These are phyloP conservation scores for Phaffomyces opuntiae DNA, from an alignment of 805 yeast species.

Conservation along the genomic window DNA sequence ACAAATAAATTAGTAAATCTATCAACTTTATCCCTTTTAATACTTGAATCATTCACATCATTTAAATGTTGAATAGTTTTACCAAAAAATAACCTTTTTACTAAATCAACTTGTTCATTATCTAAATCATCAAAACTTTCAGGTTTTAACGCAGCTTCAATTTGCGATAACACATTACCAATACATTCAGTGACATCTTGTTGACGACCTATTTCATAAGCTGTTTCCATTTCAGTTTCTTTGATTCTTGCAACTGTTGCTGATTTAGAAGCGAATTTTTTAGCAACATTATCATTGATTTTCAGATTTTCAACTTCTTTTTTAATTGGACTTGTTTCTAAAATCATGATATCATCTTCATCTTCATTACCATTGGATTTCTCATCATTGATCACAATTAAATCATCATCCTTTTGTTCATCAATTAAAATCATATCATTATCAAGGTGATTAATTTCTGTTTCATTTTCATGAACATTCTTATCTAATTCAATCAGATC, in stretches of 20 bases:
- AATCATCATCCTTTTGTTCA: constrained; percentile 7
- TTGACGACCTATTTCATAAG: constrained; percentile 80
- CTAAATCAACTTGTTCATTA: constrained; percentile 75
- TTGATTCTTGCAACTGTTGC: constrained; percentile 26
- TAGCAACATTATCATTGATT: neutral
- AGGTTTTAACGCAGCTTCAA: constrained; percentile 83
- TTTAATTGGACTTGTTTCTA: constrained; percentile 1
- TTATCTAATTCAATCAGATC: constrained; percentile 6
- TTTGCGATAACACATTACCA: constrained; percentile 84
- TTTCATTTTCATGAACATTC: no score
- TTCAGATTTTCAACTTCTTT: neutral
- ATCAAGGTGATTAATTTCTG: neutral
- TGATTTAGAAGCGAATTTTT: constrained; percentile 1
- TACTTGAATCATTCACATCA: constrained; percentile 33
- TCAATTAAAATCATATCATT: neutral
- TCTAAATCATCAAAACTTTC: constrained; percentile 52
- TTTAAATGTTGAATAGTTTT: constrained; percentile 70
- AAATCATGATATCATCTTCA: constrained; percentile 3
- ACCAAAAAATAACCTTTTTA: constrained; percentile 80
- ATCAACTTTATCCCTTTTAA: constrained; percentile 52
- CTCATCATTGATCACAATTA: constrained; percentile 17
- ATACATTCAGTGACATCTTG: constrained; percentile 98
- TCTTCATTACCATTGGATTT: neutral
- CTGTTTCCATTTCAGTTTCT: constrained; percentile 63
- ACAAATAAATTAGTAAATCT: constrained; percentile 77